phyloP scores from a whole-genome alignment of 2,329 filamentous ascomycete species.

The Sporothrix phasma region DNA sequence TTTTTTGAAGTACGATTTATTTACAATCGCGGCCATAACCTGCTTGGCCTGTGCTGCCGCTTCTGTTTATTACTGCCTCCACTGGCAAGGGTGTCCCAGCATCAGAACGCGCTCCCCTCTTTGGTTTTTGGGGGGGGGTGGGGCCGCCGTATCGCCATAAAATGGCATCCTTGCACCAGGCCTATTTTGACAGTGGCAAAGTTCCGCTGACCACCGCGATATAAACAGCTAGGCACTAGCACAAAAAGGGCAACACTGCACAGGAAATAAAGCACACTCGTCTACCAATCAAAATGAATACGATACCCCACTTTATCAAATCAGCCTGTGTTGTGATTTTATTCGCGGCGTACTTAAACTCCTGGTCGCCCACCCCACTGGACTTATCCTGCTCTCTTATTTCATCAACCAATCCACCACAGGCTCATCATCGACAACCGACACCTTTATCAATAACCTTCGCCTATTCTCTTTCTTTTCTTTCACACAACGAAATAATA shows the following conservation, averaged over 20 bases:
- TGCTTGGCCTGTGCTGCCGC: too few relatives aligned
- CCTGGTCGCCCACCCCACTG: conserved; percentile 33
- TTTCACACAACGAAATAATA: conserved; percentile 18
- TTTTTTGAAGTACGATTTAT: too few relatives aligned
- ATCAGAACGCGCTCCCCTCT: too few relatives aligned
- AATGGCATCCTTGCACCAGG: too few relatives aligned
- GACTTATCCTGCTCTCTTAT: conserved; percentile 28
- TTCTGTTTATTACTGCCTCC: too few relatives aligned
- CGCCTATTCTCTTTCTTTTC: conserved; percentile 9
- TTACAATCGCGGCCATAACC: too few relatives aligned
- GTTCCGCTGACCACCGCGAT: too few relatives aligned
- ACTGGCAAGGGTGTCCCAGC: too few relatives aligned
- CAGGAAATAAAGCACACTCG: not conserved
- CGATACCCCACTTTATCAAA: conserved; percentile 21
- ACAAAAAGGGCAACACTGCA: not conserved
- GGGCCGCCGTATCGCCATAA: too few relatives aligned
- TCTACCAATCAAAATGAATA: not conserved
- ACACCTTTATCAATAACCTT: conserved; percentile 17
- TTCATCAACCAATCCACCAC: conserved; percentile 27
- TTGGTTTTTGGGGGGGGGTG: too few relatives aligned
- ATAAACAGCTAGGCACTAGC: too few relatives aligned
- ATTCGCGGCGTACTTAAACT: conserved; percentile 29
- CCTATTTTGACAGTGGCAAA: too few relatives aligned
- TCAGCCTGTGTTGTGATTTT: conserved; percentile 28
- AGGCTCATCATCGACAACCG: conserved; percentile 25